Evolutionary conservation across 768 basidiomycete genomes (phyloP), one percentile per base, ranked within the genome.

Genomic region (Amanita jacksonii): DNA sequence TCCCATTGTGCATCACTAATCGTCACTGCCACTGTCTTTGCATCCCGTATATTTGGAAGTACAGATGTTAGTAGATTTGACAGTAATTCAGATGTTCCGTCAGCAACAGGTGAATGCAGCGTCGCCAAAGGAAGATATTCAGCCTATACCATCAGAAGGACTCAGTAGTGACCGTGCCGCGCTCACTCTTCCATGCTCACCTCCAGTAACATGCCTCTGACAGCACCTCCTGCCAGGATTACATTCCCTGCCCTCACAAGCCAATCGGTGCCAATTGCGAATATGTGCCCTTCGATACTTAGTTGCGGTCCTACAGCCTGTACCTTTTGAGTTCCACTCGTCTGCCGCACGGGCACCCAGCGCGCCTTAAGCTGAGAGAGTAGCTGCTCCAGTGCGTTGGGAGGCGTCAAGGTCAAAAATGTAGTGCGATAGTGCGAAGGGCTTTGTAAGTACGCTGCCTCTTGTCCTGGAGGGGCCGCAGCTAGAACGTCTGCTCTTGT

Each of bases 141-240:
- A 5, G 84, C 86, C 86, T 87, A 41, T 36, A 42, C n/a, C n/a
- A 38, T 32, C 35, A 31, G 15, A 24, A 24, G 38, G 19, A 42
- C 12, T 27, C 5, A 32, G 42, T 43, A 23, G 23, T 41, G 24
- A 53, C 43, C 30, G 43, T 25, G 30, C 41, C 44, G 40, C 27
- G 27, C 12, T 6, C 27, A 6, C 12, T 28, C 7, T 12, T 28
- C 12, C 27, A 28, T 4, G 43, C 39, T 47, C 47, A 85, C 86
- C 77, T 90, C 86, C 20, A 90, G 65, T 31, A 90, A 67, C 81
- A 90, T 85, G n/a, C 86, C 86, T 54, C 79, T 85, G 3, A 83
- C 68, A 5, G 75, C 76, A 24, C 85, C 85, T 16, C 85, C 84
- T 16, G 81, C 74, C 15, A 86, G 65, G 33, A 77, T 71, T 28